Percentiles rank a stretch among this genome's conserved stretches.
These are phyloP conservation scores for Sporisorium iseilematis-ciliati DNA, from an alignment of 1,284 basidiomycete species.

Conservation along the genomic window DNA sequence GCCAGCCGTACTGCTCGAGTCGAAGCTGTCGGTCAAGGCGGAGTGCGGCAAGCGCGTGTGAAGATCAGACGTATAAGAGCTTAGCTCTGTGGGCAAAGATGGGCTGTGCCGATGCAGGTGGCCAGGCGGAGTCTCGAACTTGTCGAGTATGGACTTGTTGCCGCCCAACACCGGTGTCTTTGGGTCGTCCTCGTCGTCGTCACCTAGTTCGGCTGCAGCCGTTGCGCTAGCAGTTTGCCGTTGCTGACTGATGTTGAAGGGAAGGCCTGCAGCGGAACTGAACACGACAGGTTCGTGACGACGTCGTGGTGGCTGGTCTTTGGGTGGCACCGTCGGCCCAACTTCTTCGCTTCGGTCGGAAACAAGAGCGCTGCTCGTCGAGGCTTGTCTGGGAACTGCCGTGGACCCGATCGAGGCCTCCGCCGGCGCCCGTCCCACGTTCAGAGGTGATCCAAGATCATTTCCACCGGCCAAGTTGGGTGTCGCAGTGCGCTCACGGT, in stretches of 20 bases:
- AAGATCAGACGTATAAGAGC: conserved; percentile 22
- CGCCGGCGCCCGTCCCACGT: neutral
- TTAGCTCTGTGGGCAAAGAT: conserved; percentile 39
- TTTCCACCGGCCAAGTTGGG: neutral
- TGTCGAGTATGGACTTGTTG: conserved; percentile 12
- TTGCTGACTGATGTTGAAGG: neutral
- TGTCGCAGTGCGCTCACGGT: neutral
- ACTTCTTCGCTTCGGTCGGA: neutral
- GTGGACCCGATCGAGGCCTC: neutral
- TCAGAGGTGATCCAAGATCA: conserved; percentile 14
- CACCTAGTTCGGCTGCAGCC: conserved; percentile 6
- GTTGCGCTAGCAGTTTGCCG: neutral
- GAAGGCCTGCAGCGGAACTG: conserved; percentile 11
- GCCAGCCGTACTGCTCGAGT: conserved; percentile 14
- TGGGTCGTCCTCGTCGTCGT: conserved; percentile 39
- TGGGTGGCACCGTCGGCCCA: conserved; percentile 22
- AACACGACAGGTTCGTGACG: conserved; percentile 21
- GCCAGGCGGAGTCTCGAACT: conserved; percentile 23
- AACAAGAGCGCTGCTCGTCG: neutral
- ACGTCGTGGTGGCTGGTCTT: conserved; percentile 20
- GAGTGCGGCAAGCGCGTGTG: conserved; percentile 11
- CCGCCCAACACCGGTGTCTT: conserved; percentile 36
- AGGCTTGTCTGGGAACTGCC: neutral
- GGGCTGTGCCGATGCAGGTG: conserved; percentile 42
- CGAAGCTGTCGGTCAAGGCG: conserved; percentile 4